phyloP scores from a whole-genome alignment of 2,329 filamentous ascomycete genomes.

The Paramyrothecium roridum region DNA sequence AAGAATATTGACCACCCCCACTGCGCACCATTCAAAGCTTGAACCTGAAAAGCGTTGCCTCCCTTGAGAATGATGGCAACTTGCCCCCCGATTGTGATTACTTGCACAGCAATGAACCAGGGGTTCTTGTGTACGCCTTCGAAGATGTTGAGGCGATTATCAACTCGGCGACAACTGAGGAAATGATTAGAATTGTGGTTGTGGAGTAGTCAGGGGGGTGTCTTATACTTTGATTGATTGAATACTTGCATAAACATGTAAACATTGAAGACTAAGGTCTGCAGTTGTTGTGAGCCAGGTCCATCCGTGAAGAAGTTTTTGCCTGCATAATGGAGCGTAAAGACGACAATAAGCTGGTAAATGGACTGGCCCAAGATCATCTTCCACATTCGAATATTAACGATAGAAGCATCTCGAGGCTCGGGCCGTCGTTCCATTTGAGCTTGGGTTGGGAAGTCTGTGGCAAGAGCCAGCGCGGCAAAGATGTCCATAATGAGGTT shows the following conservation, averaged over 20 bases:
- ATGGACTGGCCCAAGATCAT: slow-evolving; percentile 62
- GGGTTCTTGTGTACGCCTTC: slow-evolving; percentile 72
- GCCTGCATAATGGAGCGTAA: slow-evolving; percentile 60
- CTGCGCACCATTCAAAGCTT: slow-evolving; percentile 57
- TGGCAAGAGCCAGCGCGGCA: slow-evolving; percentile 62
- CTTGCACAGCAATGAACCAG: slow-evolving; percentile 70
- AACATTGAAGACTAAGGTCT: slow-evolving; percentile 78
- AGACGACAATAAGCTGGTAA: slow-evolving; percentile 56
- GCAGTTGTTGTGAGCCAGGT: slow-evolving; percentile 39
- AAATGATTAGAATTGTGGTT: not conserved
- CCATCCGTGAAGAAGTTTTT: slow-evolving; percentile 46
- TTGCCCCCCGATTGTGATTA: slow-evolving; percentile 66
- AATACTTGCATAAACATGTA: slow-evolving; percentile 92
- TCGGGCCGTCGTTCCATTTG: slow-evolving; percentile 53
- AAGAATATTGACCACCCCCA: slow-evolving; percentile 71
- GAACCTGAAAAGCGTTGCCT: slow-evolving; percentile 63
- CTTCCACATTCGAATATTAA: slow-evolving; percentile 64
- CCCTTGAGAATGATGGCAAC: slow-evolving; percentile 71
- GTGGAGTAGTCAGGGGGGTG: too few relatives aligned
- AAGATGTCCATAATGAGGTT: slow-evolving; percentile 71
- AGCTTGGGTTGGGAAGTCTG: slow-evolving; percentile 55
- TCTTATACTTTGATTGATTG: slow-evolving; percentile 63
- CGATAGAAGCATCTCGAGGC: slow-evolving; percentile 66
- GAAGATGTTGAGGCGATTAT: slow-evolving; percentile 82
- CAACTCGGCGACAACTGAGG: slow-evolving; percentile 64